phyloP scores from a whole-genome alignment of 331 rosid species.

The Quercus phellos region DNA sequence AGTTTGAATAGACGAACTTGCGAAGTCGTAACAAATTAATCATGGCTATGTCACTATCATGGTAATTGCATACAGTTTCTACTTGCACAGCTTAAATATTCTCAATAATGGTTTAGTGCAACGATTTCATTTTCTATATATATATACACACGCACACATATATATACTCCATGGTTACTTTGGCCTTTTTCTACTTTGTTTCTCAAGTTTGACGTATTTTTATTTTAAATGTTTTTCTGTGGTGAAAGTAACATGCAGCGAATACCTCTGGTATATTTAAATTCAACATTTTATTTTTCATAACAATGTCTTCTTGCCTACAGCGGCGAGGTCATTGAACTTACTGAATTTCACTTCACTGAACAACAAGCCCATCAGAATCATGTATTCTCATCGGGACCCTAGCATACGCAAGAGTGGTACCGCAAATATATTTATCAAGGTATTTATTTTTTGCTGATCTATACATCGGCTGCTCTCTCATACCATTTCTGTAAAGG shows the following conservation, averaged over 20 bases:
- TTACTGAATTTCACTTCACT: conserved; percentile 72
- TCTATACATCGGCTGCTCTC: neutral
- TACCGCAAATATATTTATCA: conserved; percentile 69
- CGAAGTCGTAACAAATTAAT: no score
- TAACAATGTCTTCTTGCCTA: neutral
- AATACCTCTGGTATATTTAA: neutral
- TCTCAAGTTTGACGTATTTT: neutral
- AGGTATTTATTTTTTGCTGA: conserved; percentile 30
- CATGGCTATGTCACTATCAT: no score
- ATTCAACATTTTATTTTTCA: neutral
- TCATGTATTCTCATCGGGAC: conserved; percentile 78
- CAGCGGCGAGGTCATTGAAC: conserved; percentile 81
- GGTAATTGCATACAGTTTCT: neutral
- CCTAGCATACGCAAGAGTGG: conserved; percentile 78
- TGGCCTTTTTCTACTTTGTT: neutral
- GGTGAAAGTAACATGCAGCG: neutral
- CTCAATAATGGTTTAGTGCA: neutral
- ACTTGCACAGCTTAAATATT: neutral
- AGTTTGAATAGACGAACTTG: no score
- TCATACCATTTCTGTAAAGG: neutral
- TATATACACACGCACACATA: neutral
- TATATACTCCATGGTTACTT: neutral
- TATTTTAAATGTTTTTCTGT: neutral
- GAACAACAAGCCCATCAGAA: conserved; percentile 54
- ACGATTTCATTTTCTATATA: neutral